Percentiles rank a stretch among this genome's conserved stretches.
These are phyloP conservation scores for Ustilago loliicola DNA, from an alignment of 1,284 basidiomycete genomes.

Conservation along the genomic window DNA sequence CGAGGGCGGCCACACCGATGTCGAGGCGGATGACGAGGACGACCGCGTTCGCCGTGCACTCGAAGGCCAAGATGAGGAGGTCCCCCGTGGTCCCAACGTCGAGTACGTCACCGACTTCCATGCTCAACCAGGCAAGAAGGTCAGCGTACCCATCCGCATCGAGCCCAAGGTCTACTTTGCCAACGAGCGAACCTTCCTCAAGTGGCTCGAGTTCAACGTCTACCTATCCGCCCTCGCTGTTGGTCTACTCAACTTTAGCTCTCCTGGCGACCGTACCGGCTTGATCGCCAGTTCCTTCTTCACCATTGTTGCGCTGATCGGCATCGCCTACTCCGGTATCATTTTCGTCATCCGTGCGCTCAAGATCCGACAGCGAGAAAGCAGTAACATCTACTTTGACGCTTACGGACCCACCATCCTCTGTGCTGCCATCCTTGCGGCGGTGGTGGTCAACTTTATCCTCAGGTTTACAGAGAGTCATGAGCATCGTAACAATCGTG, in stretches of 20 bases:
- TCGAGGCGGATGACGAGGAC: conserved; percentile 71
- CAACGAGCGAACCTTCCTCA: conserved; percentile 81
- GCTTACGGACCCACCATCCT: conserved; percentile 65
- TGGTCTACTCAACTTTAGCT: conserved; percentile 81
- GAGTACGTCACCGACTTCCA: conserved; percentile 80
- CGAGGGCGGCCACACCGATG: conserved; percentile 38
- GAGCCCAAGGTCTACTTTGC: conserved; percentile 99
- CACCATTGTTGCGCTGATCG: conserved; percentile 87
- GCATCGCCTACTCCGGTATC: conserved; percentile 87
- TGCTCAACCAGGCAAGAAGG: conserved; percentile 88
- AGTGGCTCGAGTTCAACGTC: conserved; percentile 91
- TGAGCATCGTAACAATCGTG: conserved; percentile 45
- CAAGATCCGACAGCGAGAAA: conserved; percentile 74
- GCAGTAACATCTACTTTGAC: conserved; percentile 69
- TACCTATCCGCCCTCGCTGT: conserved; percentile 69
- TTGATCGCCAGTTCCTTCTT: conserved; percentile 88
- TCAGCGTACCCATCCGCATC: conserved; percentile 90
- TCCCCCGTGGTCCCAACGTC: conserved; percentile 72
- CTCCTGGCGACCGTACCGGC: conserved; percentile 81
- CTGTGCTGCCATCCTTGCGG: conserved; percentile 59
- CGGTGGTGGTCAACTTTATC: conserved; percentile 66
- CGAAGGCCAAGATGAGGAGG: conserved; percentile 67
- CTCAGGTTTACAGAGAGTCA: conserved; percentile 59
- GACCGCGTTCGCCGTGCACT: conserved; percentile 64
- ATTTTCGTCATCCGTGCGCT: conserved; percentile 89